These are phyloP conservation scores for Paramyrothecium roridum DNA, from an alignment of 2,329 filamentous ascomycete genomes.

Conservation along the genomic window DNA sequence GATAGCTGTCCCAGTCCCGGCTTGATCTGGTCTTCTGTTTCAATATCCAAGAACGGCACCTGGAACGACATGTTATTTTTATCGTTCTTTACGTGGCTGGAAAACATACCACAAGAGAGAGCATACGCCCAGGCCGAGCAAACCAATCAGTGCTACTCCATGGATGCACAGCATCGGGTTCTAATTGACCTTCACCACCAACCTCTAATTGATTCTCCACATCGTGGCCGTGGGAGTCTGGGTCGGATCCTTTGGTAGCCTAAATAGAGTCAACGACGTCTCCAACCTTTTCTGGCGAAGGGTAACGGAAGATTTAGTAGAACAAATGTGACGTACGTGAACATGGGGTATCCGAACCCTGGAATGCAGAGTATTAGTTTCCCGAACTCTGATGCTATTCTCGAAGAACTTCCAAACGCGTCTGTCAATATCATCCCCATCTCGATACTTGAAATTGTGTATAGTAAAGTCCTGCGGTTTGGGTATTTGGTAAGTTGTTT, in stretches of 20 bases:
- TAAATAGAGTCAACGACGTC: neutral
- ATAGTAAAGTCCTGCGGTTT: neutral
- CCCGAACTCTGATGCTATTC: conserved; percentile 3
- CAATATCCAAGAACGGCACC: neutral
- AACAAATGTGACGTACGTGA: too few relatives aligned
- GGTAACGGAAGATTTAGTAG: too few relatives aligned
- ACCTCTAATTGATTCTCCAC: too few relatives aligned
- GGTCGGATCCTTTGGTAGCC: too few relatives aligned
- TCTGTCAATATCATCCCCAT: neutral
- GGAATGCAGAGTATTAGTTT: neutral
- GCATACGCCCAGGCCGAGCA: neutral
- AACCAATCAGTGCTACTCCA: neutral
- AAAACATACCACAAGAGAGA: conserved; percentile 1
- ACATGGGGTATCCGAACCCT: conserved; percentile 1
- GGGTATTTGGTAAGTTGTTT: too few relatives aligned
- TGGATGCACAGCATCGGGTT: too few relatives aligned
- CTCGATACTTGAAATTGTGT: neutral
- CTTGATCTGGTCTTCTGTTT: neutral
- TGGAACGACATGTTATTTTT: neutral
- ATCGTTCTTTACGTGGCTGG: neutral
- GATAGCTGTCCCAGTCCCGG: neutral
- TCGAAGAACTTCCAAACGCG: conserved; percentile 3
- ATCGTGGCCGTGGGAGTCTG: too few relatives aligned
- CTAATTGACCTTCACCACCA: too few relatives aligned
- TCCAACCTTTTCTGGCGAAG: too few relatives aligned